phyloP scores from a whole-genome alignment of 768 basidiomycete genomes.

The Cystofilobasidium bisporidii region DNA sequence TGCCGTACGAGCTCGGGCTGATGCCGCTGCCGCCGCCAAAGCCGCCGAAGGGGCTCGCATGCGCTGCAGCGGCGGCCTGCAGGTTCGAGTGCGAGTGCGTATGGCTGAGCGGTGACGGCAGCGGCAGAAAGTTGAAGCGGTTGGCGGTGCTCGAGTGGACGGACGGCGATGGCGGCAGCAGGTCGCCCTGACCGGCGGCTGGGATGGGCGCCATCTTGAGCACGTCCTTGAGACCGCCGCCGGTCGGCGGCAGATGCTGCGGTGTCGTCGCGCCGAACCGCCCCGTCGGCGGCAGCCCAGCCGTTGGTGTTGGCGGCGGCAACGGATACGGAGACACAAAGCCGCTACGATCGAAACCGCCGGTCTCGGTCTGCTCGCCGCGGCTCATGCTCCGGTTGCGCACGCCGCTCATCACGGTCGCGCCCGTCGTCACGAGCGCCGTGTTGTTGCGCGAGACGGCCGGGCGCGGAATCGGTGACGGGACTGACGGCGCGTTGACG shows the following conservation, averaged over 20 bases:
- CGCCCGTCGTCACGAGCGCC: conserved; percentile 11
- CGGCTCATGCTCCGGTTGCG: background rate
- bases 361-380: background rate
- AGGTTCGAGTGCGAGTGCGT: conserved; percentile 1
- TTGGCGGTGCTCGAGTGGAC: conserved; percentile 4
- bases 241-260: background rate
- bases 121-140: conserved; percentile 18
- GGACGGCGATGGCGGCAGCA: conserved; percentile 26
- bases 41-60: conserved; percentile 7
- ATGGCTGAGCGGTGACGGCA: conserved; percentile 14
- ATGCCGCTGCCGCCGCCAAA: too few relatives aligned
- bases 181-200: background rate
- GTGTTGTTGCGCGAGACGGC: conserved; percentile 14
- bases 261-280: background rate
- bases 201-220: conserved; percentile 24
- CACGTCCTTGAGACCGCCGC: conserved; percentile 24
- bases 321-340: background rate
- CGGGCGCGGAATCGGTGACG: background rate
- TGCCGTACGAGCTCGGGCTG: conserved; percentile 1
- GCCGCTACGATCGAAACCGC: background rate
- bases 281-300: background rate
- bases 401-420: background rate
- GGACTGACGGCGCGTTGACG: background rate
- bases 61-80: background rate
- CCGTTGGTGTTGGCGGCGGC: conserved; percentile 2